Evolutionary conservation across 345 rosid genomes (phyloP).

Genomic region (Gossypium sturtianum): DNA sequence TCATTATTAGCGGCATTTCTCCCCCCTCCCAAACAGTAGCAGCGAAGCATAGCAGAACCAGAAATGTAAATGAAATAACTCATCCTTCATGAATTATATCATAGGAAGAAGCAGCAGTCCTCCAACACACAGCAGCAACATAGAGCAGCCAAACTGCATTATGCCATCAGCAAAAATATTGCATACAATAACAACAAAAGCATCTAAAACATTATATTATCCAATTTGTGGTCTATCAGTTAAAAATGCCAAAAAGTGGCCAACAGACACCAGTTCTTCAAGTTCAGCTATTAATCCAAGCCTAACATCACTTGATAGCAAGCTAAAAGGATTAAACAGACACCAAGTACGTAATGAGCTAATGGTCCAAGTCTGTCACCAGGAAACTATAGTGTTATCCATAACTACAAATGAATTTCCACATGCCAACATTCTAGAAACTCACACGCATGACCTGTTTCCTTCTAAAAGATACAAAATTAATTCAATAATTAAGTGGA

Average conservation of each 20-base stretch:
- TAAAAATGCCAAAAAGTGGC: neutral
- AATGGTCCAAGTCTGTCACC: neutral
- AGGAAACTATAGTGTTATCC: neutral
- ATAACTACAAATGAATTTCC: neutral
- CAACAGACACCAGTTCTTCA: neutral
- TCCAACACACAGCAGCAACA: constrained; percentile 45
- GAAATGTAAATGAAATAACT: neutral
- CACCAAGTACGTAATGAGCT: neutral
- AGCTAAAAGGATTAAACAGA: neutral
- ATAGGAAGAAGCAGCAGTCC: constrained; percentile 36
- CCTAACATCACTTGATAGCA: neutral
- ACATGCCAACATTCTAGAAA: neutral
- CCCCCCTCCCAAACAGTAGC: constrained; percentile 47
- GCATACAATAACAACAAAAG: neutral
- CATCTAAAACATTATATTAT: neutral
- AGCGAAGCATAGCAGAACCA: constrained; percentile 33
- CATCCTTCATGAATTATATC: neutral
- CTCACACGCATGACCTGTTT: neutral
- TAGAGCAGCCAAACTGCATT: constrained; percentile 44
- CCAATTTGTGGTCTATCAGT: neutral
- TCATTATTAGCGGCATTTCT: constrained; percentile 35
- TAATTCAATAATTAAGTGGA: neutral
- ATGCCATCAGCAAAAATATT: constrained; percentile 8
- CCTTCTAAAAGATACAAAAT: neutral
- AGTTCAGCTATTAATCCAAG: neutral